Evolutionary conservation across 148 eudicot species (phyloP).

Genomic region (Limonium bicolor): DNA sequence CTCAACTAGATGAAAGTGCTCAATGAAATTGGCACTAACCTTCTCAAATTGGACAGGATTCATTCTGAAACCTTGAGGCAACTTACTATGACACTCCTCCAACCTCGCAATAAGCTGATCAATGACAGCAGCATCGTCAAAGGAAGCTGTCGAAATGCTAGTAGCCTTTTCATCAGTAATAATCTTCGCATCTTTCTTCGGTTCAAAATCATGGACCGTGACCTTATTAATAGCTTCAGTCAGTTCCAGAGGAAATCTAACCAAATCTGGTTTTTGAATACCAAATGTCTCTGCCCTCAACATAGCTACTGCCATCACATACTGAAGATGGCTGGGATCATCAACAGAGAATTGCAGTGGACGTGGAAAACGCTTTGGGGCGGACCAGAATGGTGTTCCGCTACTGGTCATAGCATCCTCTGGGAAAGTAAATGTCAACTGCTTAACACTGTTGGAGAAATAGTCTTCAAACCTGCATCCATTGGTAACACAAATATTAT

Average conservation of each 20-base stretch:
- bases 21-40: slow-evolving; percentile 6
- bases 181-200: slow-evolving; percentile 22
- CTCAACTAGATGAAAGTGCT: neutral
- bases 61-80: slow-evolving; percentile 27
- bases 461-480: slow-evolving; percentile 35
- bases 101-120: slow-evolving; percentile 14
- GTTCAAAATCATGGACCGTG: slow-evolving; percentile 26
- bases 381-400: slow-evolving; percentile 31
- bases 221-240: slow-evolving; percentile 22
- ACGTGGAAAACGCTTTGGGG: slow-evolving; percentile 31
- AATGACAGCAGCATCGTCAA: slow-evolving; percentile 26
- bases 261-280: slow-evolving; percentile 28
- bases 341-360: slow-evolving; percentile 20
- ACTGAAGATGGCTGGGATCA: slow-evolving; percentile 22
- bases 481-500: neutral
- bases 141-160: slow-evolving; percentile 16
- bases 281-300: slow-evolving; percentile 31
- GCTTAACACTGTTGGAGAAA: slow-evolving; percentile 27
- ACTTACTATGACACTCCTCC: slow-evolving; percentile 11
- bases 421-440: slow-evolving; percentile 27
- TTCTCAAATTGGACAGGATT: slow-evolving; percentile 31
- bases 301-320: slow-evolving; percentile 20
- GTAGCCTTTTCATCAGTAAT: slow-evolving; percentile 33
- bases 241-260: slow-evolving; percentile 12
- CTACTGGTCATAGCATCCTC: slow-evolving; percentile 28